phyloP scores from a whole-genome alignment of 2,329 filamentous ascomycete genomes.

The Malbranchea zuffiana region DNA sequence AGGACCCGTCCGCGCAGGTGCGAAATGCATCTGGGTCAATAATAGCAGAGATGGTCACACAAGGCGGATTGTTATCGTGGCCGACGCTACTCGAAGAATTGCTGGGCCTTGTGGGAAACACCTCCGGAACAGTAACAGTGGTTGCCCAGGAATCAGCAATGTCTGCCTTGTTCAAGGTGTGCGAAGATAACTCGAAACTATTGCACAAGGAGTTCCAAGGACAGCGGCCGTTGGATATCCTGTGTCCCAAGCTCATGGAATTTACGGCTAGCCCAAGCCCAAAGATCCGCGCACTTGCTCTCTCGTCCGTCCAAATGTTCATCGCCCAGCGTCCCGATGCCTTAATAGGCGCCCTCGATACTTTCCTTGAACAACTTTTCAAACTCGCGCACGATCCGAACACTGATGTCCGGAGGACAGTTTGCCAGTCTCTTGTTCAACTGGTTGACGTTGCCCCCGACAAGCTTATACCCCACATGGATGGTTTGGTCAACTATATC shows the following conservation, averaged over 20 bases:
- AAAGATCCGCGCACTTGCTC: constrained; percentile 67
- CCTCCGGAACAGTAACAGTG: constrained; percentile 53
- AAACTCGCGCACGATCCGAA: constrained; percentile 64
- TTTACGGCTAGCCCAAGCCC: constrained; percentile 67
- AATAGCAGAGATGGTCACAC: constrained; percentile 79
- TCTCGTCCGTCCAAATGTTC: constrained; percentile 85
- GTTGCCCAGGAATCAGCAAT: constrained; percentile 86
- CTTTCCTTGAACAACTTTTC: constrained; percentile 73
- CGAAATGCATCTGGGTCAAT: constrained; percentile 85
- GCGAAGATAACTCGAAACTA: constrained; percentile 83
- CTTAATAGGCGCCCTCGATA: constrained; percentile 68
- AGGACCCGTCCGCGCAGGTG: constrained; percentile 72
- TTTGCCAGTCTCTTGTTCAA: constrained; percentile 86
- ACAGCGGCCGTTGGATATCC: constrained; percentile 73
- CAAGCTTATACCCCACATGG: constrained; percentile 79
- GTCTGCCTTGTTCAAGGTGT: constrained; percentile 86
- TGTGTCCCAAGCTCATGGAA: constrained; percentile 82
- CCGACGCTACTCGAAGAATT: constrained; percentile 80
- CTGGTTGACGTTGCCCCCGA: constrained; percentile 84
- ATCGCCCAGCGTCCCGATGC: constrained; percentile 74
- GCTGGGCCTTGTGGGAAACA: constrained; percentile 64
- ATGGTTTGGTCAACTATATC: constrained; percentile 84
- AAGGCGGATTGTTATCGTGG: constrained; percentile 80
- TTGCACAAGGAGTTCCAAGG: constrained; percentile 81
- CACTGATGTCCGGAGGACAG: constrained; percentile 77